Evolutionary conservation across 805 yeast genomes (phyloP), one percentile per base, ranked within the genome.

Genomic region (Hermanozyma aechmeae): DNA sequence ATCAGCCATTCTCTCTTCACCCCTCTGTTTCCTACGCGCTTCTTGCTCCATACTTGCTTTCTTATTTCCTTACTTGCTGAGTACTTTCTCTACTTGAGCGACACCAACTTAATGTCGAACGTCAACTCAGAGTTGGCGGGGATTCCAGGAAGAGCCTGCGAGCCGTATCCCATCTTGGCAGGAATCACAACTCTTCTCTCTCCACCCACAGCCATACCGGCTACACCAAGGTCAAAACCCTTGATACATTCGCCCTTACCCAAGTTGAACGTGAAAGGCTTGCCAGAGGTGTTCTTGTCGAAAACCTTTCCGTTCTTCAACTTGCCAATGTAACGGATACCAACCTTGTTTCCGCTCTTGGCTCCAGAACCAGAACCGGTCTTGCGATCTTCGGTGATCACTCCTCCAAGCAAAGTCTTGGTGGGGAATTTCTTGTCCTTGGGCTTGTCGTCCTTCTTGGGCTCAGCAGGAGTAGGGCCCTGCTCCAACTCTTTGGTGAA

Each of bases 171-270:
- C 77, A 83, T 82, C 50, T 87, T 75, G 31, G 98, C 79, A 47
- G 99, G 98, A 45, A 92, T 85, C 37, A 85, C 73, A 44, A 92
- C 85, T 68, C 97, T 79, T 73, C 98, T 87, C 73, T 92, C 98
- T 54, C 97, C 97, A 51, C 96, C 96, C 53, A 84, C 94, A 33
- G 94, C 77, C 96, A 92, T 87, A 56, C 97, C 97, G 35, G 89
- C 86, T 48, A 92, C 92, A 71, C 99, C 99, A 51, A 89, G 73
- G 56, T 92, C 99, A 84, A 95, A 92, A 42, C 97, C 98, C 61
- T 84, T 84, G 70, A 92, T 92, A 46, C 94, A 96, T 65, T 92
- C 98, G 54, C 97, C 98, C 58, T 80, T 82, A 50, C 98, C 98
- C 47, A 92, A 73, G 39, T 73, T 75, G 64, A 92, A 92, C 41